These are phyloP conservation scores for Nyctanthes arbortristis DNA, from an alignment of 257 asterid species.

Conservation along the genomic window DNA sequence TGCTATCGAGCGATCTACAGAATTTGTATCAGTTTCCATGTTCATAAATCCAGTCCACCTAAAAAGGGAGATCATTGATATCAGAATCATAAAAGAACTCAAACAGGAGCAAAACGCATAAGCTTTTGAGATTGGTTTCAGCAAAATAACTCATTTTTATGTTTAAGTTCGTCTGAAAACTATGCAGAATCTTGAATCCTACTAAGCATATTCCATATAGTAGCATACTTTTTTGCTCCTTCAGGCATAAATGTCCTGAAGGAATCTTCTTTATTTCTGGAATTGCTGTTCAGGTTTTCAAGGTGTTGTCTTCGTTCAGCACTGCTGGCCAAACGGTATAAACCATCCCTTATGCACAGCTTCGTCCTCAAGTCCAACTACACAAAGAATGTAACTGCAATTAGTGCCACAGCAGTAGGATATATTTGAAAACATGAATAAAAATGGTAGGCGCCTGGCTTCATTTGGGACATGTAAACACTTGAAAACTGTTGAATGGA, in stretches of 20 bases:
- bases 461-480: not conserved
- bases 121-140: not conserved
- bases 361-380: constrained; percentile 84
- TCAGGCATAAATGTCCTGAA: constrained; percentile 23
- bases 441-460: not conserved
- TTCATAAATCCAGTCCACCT: not conserved
- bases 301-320: constrained; percentile 73
- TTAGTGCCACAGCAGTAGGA: constrained; percentile 3
- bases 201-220: not conserved
- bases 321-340: constrained; percentile 84
- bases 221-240: constrained; percentile 37
- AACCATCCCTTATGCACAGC: constrained; percentile 87
- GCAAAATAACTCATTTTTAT: no score
- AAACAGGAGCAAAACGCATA: not conserved
- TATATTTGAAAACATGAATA: not conserved
- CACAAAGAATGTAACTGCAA: constrained; percentile 24
- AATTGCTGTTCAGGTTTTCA: constrained; percentile 29
- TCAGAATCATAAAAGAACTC: not conserved
- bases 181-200: not conserved
- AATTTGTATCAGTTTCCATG: not conserved
- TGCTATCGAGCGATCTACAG: not conserved
- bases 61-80: not conserved
- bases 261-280: constrained; percentile 37
- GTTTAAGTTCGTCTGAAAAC: no score
- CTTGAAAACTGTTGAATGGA: not conserved